Base-by-base conservation (phyloP, 2,329 filamentous ascomycete species). In the Cucurbitaria berberidis region DNA sequence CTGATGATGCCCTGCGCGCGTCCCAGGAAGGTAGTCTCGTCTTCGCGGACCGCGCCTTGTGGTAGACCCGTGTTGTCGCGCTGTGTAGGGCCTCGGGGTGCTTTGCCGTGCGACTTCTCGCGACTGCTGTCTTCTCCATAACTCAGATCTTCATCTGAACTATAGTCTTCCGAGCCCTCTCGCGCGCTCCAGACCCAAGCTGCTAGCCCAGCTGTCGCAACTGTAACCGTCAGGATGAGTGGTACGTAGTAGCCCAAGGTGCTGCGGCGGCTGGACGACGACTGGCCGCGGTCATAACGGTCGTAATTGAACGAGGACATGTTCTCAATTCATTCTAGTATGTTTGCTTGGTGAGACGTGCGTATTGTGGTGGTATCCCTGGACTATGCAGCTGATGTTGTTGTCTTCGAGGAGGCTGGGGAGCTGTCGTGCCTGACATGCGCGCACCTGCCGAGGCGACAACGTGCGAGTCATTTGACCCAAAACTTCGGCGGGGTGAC, bases 131-230 rank as follows among this genome's bases (percentile, higher is more conserved):
- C 72, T 48, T 80, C 80, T 49, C 81, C 80, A 65, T 76, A 76
- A 61, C 69, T 72, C 39, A 76, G 70, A 46, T 67, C 64, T 34
- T 67, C 64, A 58, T 82, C 81, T 57, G 86, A 82, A 51, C 85
- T 82, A 47, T 86, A 84, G 24, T 92, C 88, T 47, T 91, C 88
- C 53, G 88, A 84, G 62, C 90, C 88, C 68, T 83, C 86, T 68
- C 91, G 88, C 78, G 96, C 92, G 74, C 89, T 96, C 92, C 92
- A 96, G 55, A 93, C 86, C 93, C 93, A 98, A 51, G 91, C 91
- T 46, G 88, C 93, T 42, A 96, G 78, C 29, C 93, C 92, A 49
- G 90, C 87, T 19, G 93, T 91, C 55, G 93, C 93, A 64, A 96
- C 86, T 41, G 91, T 93, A 53, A 96, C 86, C 44, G 93, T 97